phyloP scores from a whole-genome alignment of 2,329 filamentous ascomycete genomes.

The Colletotrichum tofieldiae region DNA sequence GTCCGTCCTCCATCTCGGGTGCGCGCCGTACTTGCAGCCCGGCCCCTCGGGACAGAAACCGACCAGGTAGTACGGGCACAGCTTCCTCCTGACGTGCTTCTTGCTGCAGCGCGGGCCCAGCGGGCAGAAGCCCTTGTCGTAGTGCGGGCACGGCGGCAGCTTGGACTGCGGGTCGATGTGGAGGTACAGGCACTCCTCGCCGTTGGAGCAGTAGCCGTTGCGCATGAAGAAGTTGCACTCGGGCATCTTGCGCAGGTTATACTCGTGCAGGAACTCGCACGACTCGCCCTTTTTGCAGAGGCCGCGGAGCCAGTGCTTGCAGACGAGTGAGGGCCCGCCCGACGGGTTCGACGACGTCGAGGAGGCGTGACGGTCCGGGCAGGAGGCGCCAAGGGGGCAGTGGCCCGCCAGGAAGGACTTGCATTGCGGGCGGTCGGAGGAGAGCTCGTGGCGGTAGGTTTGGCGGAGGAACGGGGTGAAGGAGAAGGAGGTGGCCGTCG shows the following conservation, averaged over 20 bases:
- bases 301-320: conserved; percentile 98
- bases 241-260: conserved; percentile 97
- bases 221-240: conserved; percentile 97
- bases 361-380: conserved; percentile 84
- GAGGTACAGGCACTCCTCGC: conserved; percentile 95
- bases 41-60: conserved; percentile 93
- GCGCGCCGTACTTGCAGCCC: conserved; percentile 83
- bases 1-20: conserved; percentile 85
- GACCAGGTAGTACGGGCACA: conserved; percentile 90
- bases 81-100: conserved; percentile 85
- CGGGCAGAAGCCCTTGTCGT: conserved; percentile 95
- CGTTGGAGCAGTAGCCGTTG: conserved; percentile 95
- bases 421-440: conserved; percentile 85
- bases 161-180: conserved; percentile 89
- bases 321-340: conserved; percentile 84
- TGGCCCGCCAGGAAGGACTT: conserved; percentile 88
- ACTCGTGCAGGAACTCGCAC: conserved; percentile 99
- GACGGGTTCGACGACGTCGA: conserved; percentile 57
- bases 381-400: conserved; percentile 87
- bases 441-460: conserved; percentile 88
- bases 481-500: conserved; percentile 78
- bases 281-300: conserved; percentile 97
- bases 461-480: conserved; percentile 89
- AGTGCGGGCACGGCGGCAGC: conserved; percentile 87
- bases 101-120: conserved; percentile 90